These are phyloP conservation scores for Pseudonitzschia pungens DNA, from an alignment of 108 stramenopile species.

Conservation along the genomic window DNA sequence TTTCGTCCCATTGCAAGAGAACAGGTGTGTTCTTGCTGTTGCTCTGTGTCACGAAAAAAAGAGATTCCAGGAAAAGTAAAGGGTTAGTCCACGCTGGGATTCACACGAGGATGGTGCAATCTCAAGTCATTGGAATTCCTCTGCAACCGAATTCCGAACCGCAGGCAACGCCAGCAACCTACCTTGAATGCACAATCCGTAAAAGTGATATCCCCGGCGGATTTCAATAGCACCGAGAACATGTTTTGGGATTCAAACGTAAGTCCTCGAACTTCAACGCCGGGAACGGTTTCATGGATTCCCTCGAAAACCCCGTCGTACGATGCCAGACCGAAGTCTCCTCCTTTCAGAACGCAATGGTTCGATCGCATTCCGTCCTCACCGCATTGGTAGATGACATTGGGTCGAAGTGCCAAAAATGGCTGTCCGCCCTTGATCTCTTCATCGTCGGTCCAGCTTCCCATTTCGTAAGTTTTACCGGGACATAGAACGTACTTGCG, in stretches of 20 bases:
- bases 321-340: constrained; percentile 34
- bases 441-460: constrained; percentile 13
- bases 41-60: constrained; percentile 1
- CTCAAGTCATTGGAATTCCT: no score
- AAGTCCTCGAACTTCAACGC: constrained; percentile 34
- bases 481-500: constrained; percentile 32
- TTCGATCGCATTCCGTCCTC: constrained; percentile 35
- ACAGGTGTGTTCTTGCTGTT: constrained; percentile 28
- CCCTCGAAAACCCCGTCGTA: constrained; percentile 22
- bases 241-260: constrained; percentile 28
- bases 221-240: constrained; percentile 25
- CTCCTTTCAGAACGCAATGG: constrained; percentile 37
- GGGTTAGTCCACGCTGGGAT: not conserved
- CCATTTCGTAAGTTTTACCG: constrained; percentile 28
- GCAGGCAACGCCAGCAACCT: not conserved
- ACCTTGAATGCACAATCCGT: constrained; percentile 40
- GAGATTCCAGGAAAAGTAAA: not conserved
- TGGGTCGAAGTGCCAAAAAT: constrained; percentile 32
- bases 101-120: not conserved
- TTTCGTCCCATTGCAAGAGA: constrained; percentile 32
- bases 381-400: constrained; percentile 44
- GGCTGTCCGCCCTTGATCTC: constrained; percentile 31
- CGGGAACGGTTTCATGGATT: constrained; percentile 29
- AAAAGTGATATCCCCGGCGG: constrained; percentile 37
- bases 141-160: no score